Evolutionary conservation across 148 eudicot genomes (phyloP).

Genomic region (Rheum nobile): DNA sequence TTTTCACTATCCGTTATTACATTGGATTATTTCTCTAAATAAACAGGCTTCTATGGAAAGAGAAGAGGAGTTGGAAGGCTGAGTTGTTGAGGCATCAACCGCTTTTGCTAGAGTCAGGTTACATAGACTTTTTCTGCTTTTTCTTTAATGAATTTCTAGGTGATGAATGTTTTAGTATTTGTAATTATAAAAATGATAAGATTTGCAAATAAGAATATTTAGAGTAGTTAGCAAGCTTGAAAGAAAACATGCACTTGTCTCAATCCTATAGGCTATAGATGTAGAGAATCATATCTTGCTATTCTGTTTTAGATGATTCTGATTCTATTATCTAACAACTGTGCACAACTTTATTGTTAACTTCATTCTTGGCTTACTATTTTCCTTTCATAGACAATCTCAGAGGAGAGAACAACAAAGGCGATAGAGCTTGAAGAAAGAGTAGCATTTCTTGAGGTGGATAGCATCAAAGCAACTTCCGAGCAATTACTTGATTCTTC

Average conservation of each 20-base stretch:
- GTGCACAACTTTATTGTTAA: background rate
- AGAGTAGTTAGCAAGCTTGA: background rate
- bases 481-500: background rate
- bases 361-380: background rate
- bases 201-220: background rate
- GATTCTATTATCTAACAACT: background rate
- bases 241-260: background rate
- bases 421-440: slow-evolving; percentile 92
- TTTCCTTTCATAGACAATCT: slow-evolving; percentile 55
- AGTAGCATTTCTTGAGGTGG: slow-evolving; percentile 93
- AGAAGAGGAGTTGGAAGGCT: slow-evolving; percentile 92
- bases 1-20: slow-evolving; percentile 3
- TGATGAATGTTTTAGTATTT: background rate
- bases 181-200: background rate
- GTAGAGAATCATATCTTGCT: background rate
- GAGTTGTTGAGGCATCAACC: slow-evolving; percentile 83
- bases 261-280: background rate
- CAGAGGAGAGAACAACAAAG: slow-evolving; percentile 86
- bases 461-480: background rate
- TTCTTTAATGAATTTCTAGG: background rate
- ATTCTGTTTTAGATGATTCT: background rate
- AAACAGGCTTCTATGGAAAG: slow-evolving; percentile 92
- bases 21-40: slow-evolving; percentile 12
- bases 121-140: slow-evolving; percentile 5
- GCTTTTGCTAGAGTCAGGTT: slow-evolving; percentile 95